phyloP scores from a whole-genome alignment of 192 early-diverging fungal species.

The Coemansia sp. region DNA sequence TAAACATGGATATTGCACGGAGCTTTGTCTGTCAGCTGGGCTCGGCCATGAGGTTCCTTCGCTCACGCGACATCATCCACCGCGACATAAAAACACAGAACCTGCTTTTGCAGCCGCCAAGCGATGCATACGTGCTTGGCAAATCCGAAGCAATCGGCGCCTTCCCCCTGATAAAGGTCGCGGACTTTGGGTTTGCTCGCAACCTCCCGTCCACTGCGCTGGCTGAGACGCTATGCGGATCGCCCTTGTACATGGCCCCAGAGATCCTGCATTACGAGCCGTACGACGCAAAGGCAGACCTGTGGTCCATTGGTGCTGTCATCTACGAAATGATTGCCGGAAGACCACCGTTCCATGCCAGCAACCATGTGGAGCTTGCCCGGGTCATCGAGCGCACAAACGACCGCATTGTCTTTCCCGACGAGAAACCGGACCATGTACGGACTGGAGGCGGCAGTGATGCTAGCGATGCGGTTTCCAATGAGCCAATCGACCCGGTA shows the following conservation, averaged over 20 bases:
- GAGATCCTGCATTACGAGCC: constrained; percentile 87
- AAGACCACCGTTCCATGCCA: constrained; percentile 86
- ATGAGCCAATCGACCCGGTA: constrained; percentile 22
- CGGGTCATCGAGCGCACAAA: constrained; percentile 84
- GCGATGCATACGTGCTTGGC: constrained; percentile 35
- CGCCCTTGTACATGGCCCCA: constrained; percentile 94
- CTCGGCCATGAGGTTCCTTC: constrained; percentile 84
- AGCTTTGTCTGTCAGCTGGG: constrained; percentile 80
- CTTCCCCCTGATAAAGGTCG: constrained; percentile 82
- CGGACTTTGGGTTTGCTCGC: constrained; percentile 98
- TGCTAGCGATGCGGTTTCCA: background rate
- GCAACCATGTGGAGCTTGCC: constrained; percentile 91
- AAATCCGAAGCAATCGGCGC: constrained; percentile 41
- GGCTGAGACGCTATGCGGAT: constrained; percentile 95
- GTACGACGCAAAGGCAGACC: constrained; percentile 93
- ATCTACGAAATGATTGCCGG: constrained; percentile 93
- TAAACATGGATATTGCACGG: constrained; percentile 76
- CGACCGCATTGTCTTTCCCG: constrained; percentile 87
- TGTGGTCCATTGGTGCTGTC: constrained; percentile 96
- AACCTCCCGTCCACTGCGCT: constrained; percentile 79
- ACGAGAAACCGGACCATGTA: constrained; percentile 38
- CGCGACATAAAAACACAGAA: constrained; percentile 98
- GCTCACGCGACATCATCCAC: constrained; percentile 87
- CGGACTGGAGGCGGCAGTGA: background rate
- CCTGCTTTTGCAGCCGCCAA: constrained; percentile 69